phyloP scores from a whole-genome alignment of 345 rosid genomes.

The Melaleuca alternifolia region DNA sequence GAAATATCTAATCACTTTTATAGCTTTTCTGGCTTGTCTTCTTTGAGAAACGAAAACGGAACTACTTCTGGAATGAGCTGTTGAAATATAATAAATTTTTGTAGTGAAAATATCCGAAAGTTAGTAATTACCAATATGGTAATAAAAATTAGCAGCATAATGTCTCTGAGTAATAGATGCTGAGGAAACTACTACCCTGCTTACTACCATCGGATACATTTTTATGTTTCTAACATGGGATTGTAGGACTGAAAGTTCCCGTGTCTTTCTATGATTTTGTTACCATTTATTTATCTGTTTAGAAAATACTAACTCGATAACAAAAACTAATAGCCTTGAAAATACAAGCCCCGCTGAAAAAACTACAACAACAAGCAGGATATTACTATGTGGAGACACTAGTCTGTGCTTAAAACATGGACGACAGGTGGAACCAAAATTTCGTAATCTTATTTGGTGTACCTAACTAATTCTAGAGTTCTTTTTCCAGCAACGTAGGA shows the following conservation, averaged over 20 bases:
- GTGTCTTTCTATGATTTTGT: not conserved
- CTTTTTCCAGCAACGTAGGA: rapidly evolving
- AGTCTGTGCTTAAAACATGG: not conserved
- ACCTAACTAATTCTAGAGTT: no score
- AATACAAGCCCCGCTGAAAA: not conserved
- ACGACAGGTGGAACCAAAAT: not conserved
- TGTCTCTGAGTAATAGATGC: not conserved
- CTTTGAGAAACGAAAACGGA: not conserved
- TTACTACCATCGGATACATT: not conserved
- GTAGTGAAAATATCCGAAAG: not conserved
- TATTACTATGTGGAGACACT: not conserved
- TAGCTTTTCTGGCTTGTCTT: not conserved
- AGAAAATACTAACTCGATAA: not conserved
- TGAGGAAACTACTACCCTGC: not conserved
- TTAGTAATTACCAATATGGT: not conserved
- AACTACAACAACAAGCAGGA: not conserved
- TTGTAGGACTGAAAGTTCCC: not conserved
- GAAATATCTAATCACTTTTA: not conserved
- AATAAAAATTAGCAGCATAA: not conserved
- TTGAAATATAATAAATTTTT: not conserved
- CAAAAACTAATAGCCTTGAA: not conserved
- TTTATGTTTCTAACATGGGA: not conserved
- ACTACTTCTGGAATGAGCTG: not conserved
- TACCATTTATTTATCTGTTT: not conserved
- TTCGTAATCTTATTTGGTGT: no score